A percentile compares a stretch with the other conserved stretches of the same genome.
Evolutionary conservation across 2,329 filamentous ascomycete species (phyloP).

Genomic region (Tolypocladium ovalisporum): DNA sequence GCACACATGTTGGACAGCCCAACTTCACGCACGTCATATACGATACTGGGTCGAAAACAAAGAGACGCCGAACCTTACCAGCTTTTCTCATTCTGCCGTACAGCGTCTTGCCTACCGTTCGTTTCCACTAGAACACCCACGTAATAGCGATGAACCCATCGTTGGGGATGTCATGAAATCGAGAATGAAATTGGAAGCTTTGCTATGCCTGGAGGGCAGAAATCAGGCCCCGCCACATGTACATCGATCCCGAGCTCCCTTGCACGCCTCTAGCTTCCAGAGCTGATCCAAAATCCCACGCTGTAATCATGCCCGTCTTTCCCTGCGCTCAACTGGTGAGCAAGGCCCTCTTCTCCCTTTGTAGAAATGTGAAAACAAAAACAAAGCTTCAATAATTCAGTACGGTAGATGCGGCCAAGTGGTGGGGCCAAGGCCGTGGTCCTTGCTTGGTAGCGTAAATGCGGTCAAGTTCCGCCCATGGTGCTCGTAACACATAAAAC

Average conservation of each 20-base stretch:
- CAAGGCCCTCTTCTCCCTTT: background rate
- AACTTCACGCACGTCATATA: background rate
- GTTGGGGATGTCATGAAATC: background rate
- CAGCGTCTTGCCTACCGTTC: background rate
- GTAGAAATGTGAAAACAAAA: background rate
- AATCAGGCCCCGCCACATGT: background rate
- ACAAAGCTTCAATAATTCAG: no score
- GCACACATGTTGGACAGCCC: background rate
- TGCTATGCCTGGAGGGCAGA: background rate
- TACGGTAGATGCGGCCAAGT: background rate
- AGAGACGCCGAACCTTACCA: background rate
- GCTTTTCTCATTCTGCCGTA: background rate
- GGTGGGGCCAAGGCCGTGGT: background rate
- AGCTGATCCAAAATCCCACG: background rate
- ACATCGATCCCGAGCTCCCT: background rate
- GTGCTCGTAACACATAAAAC: background rate
- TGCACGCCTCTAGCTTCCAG: background rate
- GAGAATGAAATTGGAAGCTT: background rate
- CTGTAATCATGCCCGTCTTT: background rate
- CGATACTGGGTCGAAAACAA: background rate
- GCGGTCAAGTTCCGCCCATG: background rate
- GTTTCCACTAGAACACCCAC: background rate
- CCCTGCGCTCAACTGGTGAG: background rate
- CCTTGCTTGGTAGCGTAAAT: background rate
- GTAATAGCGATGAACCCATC: background rate